Evolutionary conservation across 2,329 filamentous ascomycete species (phyloP).

Genomic region (Neurospora sp.): DNA sequence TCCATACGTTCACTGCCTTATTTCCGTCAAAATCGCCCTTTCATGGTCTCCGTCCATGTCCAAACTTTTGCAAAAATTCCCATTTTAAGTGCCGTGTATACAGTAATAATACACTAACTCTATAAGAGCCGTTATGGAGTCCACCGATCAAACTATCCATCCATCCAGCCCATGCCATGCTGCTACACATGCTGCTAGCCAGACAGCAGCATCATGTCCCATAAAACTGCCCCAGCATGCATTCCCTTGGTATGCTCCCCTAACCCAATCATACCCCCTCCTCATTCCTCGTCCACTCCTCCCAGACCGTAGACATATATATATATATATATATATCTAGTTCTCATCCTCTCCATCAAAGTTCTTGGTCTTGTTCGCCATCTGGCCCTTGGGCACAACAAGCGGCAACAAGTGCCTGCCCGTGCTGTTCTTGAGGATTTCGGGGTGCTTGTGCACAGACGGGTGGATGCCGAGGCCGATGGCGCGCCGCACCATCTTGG

Average conservation of each 20-base stretch:
- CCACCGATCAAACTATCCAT: not conserved
- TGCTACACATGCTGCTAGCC: not conserved
- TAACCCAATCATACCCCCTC: no score
- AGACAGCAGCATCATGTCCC: not conserved
- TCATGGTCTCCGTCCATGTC: not conserved
- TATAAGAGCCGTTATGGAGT: not conserved
- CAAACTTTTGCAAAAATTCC: not conserved
- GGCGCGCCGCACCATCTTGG: conserved; percentile 82
- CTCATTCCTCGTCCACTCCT: not conserved
- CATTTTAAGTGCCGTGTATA: not conserved
- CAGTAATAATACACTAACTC: not conserved
- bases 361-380: not conserved
- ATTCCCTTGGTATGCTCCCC: no score
- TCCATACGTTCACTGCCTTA: not conserved
- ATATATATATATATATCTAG: no score
- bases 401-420: conserved; percentile 5
- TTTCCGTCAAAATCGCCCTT: not conserved
- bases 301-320: not conserved
- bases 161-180: not conserved
- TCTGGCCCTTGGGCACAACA: conserved; percentile 14
- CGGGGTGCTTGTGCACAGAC: conserved; percentile 80
- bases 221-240: not conserved
- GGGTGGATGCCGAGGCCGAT: conserved; percentile 90
- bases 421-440: conserved; percentile 44
- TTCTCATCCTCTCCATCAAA: not conserved